Evolutionary conservation across 441 rosid genomes (phyloP).

Genomic region (Pelargonium australe): DNA sequence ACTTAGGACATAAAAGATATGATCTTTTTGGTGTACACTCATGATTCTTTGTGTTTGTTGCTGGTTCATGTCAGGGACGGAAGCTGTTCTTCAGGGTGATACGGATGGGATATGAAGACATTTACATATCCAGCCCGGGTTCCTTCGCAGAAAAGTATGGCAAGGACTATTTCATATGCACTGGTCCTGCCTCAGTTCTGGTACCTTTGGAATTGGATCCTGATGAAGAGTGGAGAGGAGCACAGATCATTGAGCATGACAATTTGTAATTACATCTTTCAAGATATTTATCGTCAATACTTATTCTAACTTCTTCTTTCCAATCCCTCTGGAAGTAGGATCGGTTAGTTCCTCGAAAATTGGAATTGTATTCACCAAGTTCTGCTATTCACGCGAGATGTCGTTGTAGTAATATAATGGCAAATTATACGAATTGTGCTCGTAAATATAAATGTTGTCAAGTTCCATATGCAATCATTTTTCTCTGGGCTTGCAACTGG

Average conservation of each 20-base stretch:
- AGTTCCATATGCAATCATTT: neutral
- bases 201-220: slow-evolving; percentile 58
- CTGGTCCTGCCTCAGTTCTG: slow-evolving; percentile 72
- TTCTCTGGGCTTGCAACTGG: neutral
- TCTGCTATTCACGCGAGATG: neutral
- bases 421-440: neutral
- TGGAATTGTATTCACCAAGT: neutral
- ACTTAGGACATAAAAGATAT: too few species aligned
- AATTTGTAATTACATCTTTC: slow-evolving; percentile 47
- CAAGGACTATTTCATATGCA: slow-evolving; percentile 63
- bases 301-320: neutral
- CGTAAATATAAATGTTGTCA: neutral
- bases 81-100: slow-evolving; percentile 81
- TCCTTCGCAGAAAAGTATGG: slow-evolving; percentile 58
- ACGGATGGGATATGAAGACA: slow-evolving; percentile 74
- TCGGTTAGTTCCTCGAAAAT: neutral
- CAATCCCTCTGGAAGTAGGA: too few species aligned
- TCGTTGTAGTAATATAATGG: neutral
- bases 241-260: slow-evolving; percentile 85
- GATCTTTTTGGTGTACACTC: too few species aligned
- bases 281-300: neutral
- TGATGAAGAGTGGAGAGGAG: slow-evolving; percentile 77
- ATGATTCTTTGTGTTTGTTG: slow-evolving; percentile 5
- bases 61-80: slow-evolving; percentile 40
- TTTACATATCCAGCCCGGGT: slow-evolving; percentile 64